phyloP scores from a whole-genome alignment of 148 eudicot species.

The Euryodendron excelsum region DNA sequence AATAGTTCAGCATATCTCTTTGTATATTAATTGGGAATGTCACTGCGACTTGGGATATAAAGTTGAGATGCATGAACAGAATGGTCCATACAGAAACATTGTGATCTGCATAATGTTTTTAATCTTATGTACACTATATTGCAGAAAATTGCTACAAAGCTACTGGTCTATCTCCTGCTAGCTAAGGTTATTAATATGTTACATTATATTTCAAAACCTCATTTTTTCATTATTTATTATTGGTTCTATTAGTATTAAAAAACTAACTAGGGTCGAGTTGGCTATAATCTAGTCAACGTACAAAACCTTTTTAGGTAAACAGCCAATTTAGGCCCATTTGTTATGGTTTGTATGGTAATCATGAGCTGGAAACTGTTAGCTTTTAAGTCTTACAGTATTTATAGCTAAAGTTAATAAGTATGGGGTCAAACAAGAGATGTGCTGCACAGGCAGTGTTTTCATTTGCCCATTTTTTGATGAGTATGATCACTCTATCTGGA shows the following conservation, averaged over 20 bases:
- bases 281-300: not conserved
- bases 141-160: not conserved
- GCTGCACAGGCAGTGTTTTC: not conserved
- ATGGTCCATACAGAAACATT: not conserved
- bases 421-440: not conserved
- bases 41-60: not conserved
- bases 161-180: not conserved
- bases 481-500: not conserved
- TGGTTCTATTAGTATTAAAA: not conserved
- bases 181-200: not conserved
- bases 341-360: not conserved
- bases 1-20: not conserved
- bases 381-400: not conserved
- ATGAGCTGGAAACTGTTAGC: not conserved
- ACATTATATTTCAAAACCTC: not conserved
- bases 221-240: too few species aligned
- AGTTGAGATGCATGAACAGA: not conserved
- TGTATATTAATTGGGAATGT: not conserved
- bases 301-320: not conserved
- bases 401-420: not conserved
- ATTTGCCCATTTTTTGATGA: not conserved
- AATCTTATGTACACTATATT: not conserved
- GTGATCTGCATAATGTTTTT: not conserved
- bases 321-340: not conserved
- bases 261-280: not conserved